A percentile compares a stretch with the other conserved stretches of the same genome.
Conservation (phyloP, 202 grass and related monocot species). For the Zizania palustris region DNA sequence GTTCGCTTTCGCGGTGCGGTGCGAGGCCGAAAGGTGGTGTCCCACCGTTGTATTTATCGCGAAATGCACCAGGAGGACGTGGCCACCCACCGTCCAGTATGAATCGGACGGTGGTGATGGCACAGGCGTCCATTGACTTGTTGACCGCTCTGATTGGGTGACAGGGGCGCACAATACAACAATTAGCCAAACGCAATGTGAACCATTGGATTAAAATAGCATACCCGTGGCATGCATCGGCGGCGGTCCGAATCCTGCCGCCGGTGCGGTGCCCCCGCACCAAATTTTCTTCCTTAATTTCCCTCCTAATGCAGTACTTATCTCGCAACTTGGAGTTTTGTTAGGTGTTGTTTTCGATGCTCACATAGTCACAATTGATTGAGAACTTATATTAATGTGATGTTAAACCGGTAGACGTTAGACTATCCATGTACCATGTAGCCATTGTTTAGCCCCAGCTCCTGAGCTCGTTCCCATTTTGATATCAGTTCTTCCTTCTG, state of each 20-base stretch:
- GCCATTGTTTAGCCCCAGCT: background rate
- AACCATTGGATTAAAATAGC: no score
- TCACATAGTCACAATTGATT: background rate
- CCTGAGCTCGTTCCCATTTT: background rate
- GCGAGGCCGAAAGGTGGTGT: background rate
- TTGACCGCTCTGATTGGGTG: background rate
- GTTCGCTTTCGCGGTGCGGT: background rate
- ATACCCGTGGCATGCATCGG: no score
- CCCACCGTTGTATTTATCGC: conserved; percentile 26
- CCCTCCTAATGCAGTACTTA: background rate
- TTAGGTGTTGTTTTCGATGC: conserved; percentile 25
- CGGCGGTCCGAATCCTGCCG: no score
- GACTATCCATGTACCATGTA: background rate
- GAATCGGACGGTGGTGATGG: background rate
- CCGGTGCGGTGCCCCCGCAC: no score
- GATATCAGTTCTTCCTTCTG: background rate
- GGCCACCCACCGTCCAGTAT: background rate
- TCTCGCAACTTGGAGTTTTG: background rate
- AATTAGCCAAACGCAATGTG: no score
- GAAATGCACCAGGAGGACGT: background rate
- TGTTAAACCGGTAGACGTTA: background rate
- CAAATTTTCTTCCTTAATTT: no score
- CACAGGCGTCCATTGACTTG: background rate
- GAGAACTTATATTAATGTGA: background rate
- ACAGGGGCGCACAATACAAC: background rate